A percentile compares a stretch with the other conserved stretches of the same genome.
phyloP scores from a whole-genome alignment of 257 asterid species.

The Phtheirospermum japonicum region DNA sequence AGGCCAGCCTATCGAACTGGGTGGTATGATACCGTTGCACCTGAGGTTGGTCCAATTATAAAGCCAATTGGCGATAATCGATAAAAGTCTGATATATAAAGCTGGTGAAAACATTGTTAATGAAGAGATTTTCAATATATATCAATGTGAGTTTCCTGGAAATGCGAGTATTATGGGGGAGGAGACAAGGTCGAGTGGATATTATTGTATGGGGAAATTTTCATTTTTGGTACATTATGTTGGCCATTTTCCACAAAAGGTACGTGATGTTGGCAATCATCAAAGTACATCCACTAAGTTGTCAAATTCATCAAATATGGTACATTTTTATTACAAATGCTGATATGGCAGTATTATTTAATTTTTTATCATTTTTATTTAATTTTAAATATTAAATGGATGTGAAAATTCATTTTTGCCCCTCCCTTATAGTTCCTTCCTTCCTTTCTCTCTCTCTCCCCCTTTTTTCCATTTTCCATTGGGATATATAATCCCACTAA shows the following conservation, averaged over 20 bases:
- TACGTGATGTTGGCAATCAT: too few species aligned
- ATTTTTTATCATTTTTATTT: too few species aligned
- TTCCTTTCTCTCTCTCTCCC: too few species aligned
- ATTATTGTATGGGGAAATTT: slow-evolving; percentile 61
- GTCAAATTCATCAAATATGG: too few species aligned
- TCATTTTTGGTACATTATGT: too few species aligned
- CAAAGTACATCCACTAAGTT: too few species aligned
- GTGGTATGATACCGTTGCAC: slow-evolving; percentile 65
- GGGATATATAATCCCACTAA: slow-evolving; percentile 30
- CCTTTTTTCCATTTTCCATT: slow-evolving; percentile 37
- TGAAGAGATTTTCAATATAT: not conserved
- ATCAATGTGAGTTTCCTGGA: slow-evolving; percentile 9
- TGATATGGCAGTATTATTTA: too few species aligned
- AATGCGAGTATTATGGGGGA: slow-evolving; percentile 14
- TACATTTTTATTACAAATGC: too few species aligned
- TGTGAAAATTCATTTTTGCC: too few species aligned
- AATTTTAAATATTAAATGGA: too few species aligned
- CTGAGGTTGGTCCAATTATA: slow-evolving; percentile 62
- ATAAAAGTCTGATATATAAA: slow-evolving; percentile 35
- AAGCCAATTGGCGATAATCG: slow-evolving; percentile 38
- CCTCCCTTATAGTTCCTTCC: too few species aligned
- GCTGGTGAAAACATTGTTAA: slow-evolving; percentile 40
- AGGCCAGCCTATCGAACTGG: slow-evolving; percentile 90
- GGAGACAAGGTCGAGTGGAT: slow-evolving; percentile 45
- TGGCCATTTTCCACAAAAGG: too few species aligned